These are phyloP conservation scores for Linnemannia schmuckeri DNA, from an alignment of 192 early-diverging fungal genomes.

Conservation along the genomic window DNA sequence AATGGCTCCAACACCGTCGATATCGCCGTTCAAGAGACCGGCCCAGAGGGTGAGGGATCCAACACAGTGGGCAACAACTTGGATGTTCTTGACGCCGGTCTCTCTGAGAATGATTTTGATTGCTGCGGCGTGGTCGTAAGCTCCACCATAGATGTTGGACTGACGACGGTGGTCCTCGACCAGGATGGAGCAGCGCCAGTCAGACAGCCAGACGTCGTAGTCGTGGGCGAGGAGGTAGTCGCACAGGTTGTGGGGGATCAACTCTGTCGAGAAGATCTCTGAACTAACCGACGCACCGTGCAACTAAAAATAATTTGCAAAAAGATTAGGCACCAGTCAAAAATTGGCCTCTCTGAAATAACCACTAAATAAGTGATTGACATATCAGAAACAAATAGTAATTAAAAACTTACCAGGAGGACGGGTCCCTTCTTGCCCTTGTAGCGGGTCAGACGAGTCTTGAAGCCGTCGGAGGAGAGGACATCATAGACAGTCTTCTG, in stretches of 20 bases:
- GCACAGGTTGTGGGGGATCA: conserved; percentile 55
- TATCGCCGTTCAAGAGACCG: conserved; percentile 57
- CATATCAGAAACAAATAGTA: background rate
- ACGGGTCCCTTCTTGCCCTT: conserved; percentile 59
- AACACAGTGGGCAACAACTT: conserved; percentile 59
- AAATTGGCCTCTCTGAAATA: background rate
- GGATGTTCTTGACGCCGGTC: conserved; percentile 56
- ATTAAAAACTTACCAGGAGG: conserved; percentile 51
- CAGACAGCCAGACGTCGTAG: conserved; percentile 62
- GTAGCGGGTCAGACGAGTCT: conserved; percentile 47
- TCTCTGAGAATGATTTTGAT: conserved; percentile 48
- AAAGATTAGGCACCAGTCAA: background rate
- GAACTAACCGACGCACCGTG: conserved; percentile 58
- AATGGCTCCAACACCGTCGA: conserved; percentile 58
- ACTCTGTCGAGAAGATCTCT: conserved; percentile 56
- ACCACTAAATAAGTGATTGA: background rate
- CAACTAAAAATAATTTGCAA: conserved; percentile 27
- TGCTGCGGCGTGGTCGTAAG: conserved; percentile 49
- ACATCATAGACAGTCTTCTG: conserved; percentile 30
- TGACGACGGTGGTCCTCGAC: conserved; percentile 42
- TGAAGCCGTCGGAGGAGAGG: conserved; percentile 48
- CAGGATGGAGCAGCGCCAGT: conserved; percentile 51
- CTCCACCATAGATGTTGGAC: conserved; percentile 35
- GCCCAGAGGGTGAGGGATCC: conserved; percentile 57
- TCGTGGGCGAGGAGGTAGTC: conserved; percentile 57